phyloP scores from a whole-genome alignment of 345 rosid genomes.

The Stellera chamaejasme region DNA sequence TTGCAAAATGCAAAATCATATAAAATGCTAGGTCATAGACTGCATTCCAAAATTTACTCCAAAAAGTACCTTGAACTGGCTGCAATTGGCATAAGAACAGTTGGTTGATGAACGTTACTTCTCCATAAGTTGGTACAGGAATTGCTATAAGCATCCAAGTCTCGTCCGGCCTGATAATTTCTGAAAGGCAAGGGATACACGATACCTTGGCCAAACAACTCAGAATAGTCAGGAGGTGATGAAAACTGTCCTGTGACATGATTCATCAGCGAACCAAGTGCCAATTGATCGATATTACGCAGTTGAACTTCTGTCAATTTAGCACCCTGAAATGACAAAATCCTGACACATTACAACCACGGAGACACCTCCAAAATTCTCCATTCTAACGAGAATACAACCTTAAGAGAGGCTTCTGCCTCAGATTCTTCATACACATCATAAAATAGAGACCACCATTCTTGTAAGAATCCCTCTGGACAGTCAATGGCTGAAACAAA shows the following conservation, averaged over 20 bases:
- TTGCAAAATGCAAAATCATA: neutral
- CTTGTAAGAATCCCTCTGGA: slow-evolving; percentile 22
- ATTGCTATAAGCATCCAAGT: neutral
- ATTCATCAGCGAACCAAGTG: neutral
- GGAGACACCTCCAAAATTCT: too few relatives aligned
- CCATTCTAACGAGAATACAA: slow-evolving; percentile 3
- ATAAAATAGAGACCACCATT: slow-evolving; percentile 31
- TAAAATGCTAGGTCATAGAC: neutral
- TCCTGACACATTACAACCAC: slow-evolving; percentile 3
- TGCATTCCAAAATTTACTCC: neutral
- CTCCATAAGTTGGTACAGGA: slow-evolving; percentile 7
- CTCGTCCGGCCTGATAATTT: slow-evolving; percentile 8
- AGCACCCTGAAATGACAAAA: slow-evolving; percentile 2
- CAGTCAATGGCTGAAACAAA: slow-evolving; percentile 20
- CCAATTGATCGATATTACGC: slow-evolving; percentile 5
- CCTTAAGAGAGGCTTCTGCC: slow-evolving; percentile 14
- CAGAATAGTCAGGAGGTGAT: neutral
- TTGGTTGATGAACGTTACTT: slow-evolving; percentile 9
- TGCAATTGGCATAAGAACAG: slow-evolving; percentile 5
- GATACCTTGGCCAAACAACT: slow-evolving; percentile 7
- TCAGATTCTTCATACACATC: slow-evolving; percentile 10
- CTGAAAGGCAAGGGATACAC: slow-evolving; percentile 6
- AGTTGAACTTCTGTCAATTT: slow-evolving; percentile 3
- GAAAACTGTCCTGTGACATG: slow-evolving; percentile 12
- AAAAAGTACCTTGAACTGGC: slow-evolving; percentile 14